These are phyloP conservation scores for Lactarius hengduanensis DNA, from an alignment of 768 basidiomycete species.

Conservation along the genomic window DNA sequence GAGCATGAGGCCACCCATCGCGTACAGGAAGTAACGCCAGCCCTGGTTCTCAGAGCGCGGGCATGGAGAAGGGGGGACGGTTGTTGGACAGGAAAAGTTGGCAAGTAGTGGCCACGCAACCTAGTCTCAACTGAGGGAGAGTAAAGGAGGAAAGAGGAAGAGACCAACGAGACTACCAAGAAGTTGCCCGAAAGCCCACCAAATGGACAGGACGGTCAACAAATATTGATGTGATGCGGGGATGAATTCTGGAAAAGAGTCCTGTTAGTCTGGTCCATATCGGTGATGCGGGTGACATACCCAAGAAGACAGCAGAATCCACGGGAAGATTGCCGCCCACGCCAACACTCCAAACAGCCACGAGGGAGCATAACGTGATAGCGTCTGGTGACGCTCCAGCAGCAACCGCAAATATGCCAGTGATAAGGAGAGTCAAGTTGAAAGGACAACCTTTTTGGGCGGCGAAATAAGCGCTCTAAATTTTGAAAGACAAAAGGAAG, in stretches of 20 bases:
- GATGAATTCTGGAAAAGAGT: constrained; percentile 53
- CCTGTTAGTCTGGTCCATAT: too few species aligned
- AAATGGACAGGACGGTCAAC: constrained; percentile 70
- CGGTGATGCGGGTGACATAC: constrained; percentile 36
- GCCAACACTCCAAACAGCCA: constrained; percentile 61
- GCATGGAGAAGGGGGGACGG: constrained; percentile 38
- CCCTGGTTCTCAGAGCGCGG: constrained; percentile 57
- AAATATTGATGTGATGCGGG: constrained; percentile 75
- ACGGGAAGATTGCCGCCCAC: constrained; percentile 76
- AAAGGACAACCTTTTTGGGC: constrained; percentile 55
- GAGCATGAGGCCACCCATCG: constrained; percentile 71
- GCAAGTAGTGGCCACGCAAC: constrained; percentile 73
- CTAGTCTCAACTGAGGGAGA: constrained; percentile 33
- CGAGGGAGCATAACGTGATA: constrained; percentile 49
- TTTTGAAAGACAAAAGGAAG: constrained; percentile 3
- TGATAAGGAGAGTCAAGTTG: constrained; percentile 68
- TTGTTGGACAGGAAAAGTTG: constrained; percentile 58
- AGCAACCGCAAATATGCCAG: constrained; percentile 61
- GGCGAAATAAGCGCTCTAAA: background rate
- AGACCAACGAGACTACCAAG: constrained; percentile 47
- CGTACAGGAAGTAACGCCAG: constrained; percentile 75
- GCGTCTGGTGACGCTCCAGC: constrained; percentile 60
- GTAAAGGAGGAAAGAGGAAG: background rate
- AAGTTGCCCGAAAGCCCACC: constrained; percentile 79
- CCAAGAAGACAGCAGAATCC: constrained; percentile 74